phyloP scores from a whole-genome alignment of 495 filamentous ascomycete genomes.

The Hypoxylon cercidicola region DNA sequence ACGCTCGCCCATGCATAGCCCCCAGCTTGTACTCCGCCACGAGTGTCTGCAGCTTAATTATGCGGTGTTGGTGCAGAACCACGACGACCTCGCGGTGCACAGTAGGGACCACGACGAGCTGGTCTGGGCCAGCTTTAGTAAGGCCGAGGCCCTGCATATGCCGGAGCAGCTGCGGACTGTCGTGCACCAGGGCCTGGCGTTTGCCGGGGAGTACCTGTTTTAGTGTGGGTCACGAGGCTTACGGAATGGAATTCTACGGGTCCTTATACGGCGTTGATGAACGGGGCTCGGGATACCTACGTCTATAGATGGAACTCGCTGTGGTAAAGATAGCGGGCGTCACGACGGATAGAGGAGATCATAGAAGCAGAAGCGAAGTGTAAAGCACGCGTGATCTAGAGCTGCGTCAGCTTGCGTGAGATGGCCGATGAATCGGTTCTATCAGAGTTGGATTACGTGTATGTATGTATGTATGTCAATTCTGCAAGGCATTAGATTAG shows the following conservation, averaged over 20 bases:
- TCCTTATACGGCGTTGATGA: not conserved
- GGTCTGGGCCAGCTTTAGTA: slow-evolving; percentile 42
- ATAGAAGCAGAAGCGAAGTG: not conserved
- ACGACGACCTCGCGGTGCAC: slow-evolving; percentile 20
- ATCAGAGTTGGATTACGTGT: not conserved
- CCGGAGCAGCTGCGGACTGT: slow-evolving; percentile 39
- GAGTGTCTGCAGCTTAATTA: slow-evolving; percentile 43
- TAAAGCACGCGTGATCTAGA: not conserved
- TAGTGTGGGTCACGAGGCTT: too few relatives aligned
- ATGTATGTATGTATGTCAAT: too few relatives aligned
- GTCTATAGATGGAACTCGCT: not conserved
- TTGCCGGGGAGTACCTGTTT: slow-evolving; percentile 37
- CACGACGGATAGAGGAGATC: not conserved
- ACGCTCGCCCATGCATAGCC: slow-evolving; percentile 25
- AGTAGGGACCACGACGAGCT: slow-evolving; percentile 41
- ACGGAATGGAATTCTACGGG: too few relatives aligned
- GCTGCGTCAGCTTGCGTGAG: not conserved
- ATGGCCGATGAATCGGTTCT: not conserved
- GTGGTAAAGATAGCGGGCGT: too few relatives aligned
- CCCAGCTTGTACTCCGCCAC: slow-evolving; percentile 25
- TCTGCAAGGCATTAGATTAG: not conserved
- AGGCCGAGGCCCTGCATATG: slow-evolving; percentile 37
- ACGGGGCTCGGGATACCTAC: not conserved
- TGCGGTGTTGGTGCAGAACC: slow-evolving; percentile 41
- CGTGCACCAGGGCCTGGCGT: slow-evolving; percentile 42